Evolutionary conservation across 148 eudicot species (phyloP), one percentile per base, ranked within the genome.

Genomic region (Rhododendron ferrugineum): DNA sequence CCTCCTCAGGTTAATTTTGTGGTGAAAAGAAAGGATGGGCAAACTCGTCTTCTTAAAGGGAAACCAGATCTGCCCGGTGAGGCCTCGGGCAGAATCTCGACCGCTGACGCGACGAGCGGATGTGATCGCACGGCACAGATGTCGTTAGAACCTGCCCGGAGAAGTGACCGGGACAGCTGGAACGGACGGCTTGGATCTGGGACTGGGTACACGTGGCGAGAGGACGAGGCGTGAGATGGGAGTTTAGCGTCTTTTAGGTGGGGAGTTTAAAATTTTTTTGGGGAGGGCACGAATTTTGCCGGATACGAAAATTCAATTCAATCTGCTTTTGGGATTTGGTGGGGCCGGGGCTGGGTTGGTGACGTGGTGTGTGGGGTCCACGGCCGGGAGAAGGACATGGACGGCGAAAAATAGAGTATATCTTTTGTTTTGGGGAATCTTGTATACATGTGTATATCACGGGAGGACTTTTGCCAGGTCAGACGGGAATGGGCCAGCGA

Each of bases 61-160:
- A 80, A 75, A 40, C 86, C 81, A 87, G 94, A 92, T 92, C 91
- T 92, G 89, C 90, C 94, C 94, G 89, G 77, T 23, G 11, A 10
- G 30, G 10, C 2, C 1, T 16, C 91, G 93, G 93, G 92, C 91
- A 86, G 90, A 1, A 76, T 26, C 62, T 0, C 36, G 11, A 2
- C 89, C 92, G 89, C 89, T 4, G 80, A 80, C 84, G 18, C 0
- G 42, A 54, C 44, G 15, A 10, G n/a, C 52, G 73, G 79, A 83
- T 86, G 84, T 87, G 87, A 91, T 87, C 90, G 14, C 62, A 49
- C 47, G 76, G 79, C 5, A 9, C 14, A 40, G 2, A 37, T 76
- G 79, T 76, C 49, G 26, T 76, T 76, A 1, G 11, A 6, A 20
- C 47, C 28, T 76, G 30, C 30, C 79, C 79, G 50, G 5, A 3